Evolutionary conservation across 2,329 filamentous ascomycete genomes (phyloP).

Genomic region (Cladophialophora immunda): DNA sequence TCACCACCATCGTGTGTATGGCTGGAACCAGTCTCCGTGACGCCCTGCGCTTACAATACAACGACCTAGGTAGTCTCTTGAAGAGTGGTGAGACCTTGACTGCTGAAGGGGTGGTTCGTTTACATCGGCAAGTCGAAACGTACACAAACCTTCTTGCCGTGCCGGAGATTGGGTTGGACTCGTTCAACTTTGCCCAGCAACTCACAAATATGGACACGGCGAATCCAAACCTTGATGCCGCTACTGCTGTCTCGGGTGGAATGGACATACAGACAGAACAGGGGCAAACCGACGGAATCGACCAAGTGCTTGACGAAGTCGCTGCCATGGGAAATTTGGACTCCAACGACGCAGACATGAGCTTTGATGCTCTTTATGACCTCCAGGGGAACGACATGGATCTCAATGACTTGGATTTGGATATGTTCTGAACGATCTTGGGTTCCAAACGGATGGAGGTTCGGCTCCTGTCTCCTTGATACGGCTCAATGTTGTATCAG

Average conservation of each 20-base stretch:
- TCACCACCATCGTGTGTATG: conserved; percentile 53
- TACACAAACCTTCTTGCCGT: conserved; percentile 44
- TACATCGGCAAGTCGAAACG: conserved; percentile 55
- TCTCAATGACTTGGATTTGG: conserved; percentile 41
- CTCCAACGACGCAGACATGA: conserved; percentile 35
- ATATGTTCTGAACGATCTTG: conserved; percentile 37
- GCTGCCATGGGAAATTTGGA: conserved; percentile 38
- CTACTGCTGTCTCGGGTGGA: conserved; percentile 25
- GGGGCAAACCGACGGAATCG: conserved; percentile 37
- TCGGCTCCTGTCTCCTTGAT: neutral
- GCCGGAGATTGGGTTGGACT: conserved; percentile 36
- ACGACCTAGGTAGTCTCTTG: conserved; percentile 50
- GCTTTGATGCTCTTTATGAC: conserved; percentile 36
- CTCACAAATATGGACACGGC: conserved; percentile 54
- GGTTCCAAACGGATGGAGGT: neutral
- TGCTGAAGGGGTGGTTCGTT: conserved; percentile 55
- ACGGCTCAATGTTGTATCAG: neutral
- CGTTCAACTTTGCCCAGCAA: conserved; percentile 41
- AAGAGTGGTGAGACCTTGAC: conserved; percentile 54
- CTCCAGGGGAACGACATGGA: conserved; percentile 36
- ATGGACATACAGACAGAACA: conserved; percentile 26
- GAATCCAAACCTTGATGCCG: conserved; percentile 51
- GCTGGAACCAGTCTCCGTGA: conserved; percentile 53
- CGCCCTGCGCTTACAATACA: conserved; percentile 49
- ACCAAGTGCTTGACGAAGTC: conserved; percentile 41